Percentiles rank a stretch among this genome's conserved stretches.
Conservation (phyloP, 2,329 filamentous ascomycete species). For the Xylariaceae sp. region DNA sequence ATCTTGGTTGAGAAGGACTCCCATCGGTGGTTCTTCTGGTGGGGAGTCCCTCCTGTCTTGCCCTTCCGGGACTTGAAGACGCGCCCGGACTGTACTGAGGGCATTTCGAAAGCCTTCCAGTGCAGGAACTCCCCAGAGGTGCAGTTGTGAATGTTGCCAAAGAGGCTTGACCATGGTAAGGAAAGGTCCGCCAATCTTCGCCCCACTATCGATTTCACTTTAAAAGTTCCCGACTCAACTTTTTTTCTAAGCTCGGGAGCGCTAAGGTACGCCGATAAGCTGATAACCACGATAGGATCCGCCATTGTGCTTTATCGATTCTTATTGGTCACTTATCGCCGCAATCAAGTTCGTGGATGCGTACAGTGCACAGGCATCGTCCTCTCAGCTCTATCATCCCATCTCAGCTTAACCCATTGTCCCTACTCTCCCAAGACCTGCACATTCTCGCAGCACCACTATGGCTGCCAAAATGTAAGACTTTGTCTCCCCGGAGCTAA, state of each 20-base stretch:
- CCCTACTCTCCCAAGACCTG: not conserved
- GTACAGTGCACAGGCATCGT: not conserved
- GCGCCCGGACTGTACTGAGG: conserved; percentile 67
- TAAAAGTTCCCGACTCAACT: conserved; percentile 28
- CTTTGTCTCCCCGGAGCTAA: not conserved
- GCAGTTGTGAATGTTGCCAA: conserved; percentile 19
- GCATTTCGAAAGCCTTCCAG: conserved; percentile 55
- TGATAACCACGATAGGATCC: conserved; percentile 17
- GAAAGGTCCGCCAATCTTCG: conserved; percentile 8
- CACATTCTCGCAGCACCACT: conserved; percentile 17
- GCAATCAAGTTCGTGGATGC: not conserved
- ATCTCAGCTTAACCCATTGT: not conserved
- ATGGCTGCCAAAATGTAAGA: conserved; percentile 60
- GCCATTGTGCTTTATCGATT: not conserved
- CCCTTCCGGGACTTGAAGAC: conserved; percentile 73
- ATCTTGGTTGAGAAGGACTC: conserved; percentile 91
- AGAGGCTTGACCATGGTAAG: not conserved
- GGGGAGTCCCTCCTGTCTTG: conserved; percentile 69
- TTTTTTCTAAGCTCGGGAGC: conserved; percentile 33
- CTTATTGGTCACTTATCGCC: conserved; percentile 6
- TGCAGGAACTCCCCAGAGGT: conserved; percentile 11
- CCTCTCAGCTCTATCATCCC: not conserved
- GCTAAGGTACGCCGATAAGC: conserved; percentile 33
- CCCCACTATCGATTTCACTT: conserved; percentile 32
- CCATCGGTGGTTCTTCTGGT: conserved; percentile 86